Conservation (phyloP, 345 rosid species). For the Heritiera littoralis region DNA sequence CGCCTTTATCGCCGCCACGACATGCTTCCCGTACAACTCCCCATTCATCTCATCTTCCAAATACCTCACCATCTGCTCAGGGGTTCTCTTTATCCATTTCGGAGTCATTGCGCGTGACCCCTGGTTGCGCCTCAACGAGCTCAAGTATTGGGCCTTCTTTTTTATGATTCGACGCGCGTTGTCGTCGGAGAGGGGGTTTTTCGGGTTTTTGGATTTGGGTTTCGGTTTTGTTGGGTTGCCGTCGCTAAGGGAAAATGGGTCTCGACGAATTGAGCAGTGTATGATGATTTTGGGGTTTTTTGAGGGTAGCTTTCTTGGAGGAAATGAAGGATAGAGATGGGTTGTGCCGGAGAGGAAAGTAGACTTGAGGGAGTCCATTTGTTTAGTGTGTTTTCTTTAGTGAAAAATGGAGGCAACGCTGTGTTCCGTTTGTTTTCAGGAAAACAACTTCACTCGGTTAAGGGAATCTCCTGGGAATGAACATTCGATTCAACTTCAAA, state of each 20-base stretch:
- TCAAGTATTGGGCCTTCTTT: constrained; percentile 65
- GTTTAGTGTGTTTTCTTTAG: background rate
- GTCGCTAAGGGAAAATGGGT: constrained; percentile 87
- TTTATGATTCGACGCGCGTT: constrained; percentile 83
- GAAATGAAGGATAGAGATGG: constrained; percentile 29
- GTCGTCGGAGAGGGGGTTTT: constrained; percentile 74
- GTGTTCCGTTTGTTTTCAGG: too few species aligned
- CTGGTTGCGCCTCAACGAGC: constrained; percentile 72
- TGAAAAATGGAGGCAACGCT: background rate
- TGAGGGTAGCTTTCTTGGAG: constrained; percentile 28
- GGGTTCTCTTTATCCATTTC: constrained; percentile 81
- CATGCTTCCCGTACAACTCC: constrained; percentile 77
- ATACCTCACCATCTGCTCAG: constrained; percentile 89
- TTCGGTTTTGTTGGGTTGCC: constrained; percentile 64
- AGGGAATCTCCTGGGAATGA: too few species aligned
- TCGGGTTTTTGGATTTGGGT: constrained; percentile 62
- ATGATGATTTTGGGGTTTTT: constrained; percentile 27
- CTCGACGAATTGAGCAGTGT: constrained; percentile 51
- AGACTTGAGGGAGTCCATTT: constrained; percentile 42
- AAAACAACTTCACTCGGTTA: too few species aligned
- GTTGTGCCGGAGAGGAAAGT: constrained; percentile 40
- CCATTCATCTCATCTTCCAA: constrained; percentile 76
- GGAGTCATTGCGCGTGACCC: constrained; percentile 74
- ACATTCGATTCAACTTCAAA: too few species aligned
- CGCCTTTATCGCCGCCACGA: constrained; percentile 75